phyloP scores from a whole-genome alignment of 163 green algal genomes.

The Scenedesmus sp. region DNA sequence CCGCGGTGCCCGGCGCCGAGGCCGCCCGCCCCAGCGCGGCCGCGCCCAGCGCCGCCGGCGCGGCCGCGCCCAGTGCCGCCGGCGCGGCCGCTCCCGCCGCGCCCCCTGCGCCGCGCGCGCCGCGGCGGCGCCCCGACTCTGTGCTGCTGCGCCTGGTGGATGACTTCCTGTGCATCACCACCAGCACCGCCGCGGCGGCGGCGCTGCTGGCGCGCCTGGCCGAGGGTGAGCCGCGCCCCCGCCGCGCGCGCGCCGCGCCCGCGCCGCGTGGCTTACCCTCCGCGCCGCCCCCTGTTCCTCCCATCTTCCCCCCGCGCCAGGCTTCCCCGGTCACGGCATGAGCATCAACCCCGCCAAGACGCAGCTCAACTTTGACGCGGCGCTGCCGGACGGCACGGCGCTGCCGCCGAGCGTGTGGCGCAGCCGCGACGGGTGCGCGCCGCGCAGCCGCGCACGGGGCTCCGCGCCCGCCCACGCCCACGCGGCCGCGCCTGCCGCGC shows the following conservation, averaged over 20 bases:
- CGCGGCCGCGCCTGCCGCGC: not conserved
- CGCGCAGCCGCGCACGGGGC: not conserved
- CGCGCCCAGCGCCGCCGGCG: too few relatives aligned
- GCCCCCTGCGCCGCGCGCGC: constrained; percentile 7
- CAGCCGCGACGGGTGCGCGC: constrained; percentile 30
- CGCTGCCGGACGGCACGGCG: constrained; percentile 14
- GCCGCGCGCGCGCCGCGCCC: too few relatives aligned
- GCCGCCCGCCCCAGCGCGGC: not conserved
- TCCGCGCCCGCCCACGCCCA: too few relatives aligned
- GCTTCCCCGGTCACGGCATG: constrained; percentile 72
- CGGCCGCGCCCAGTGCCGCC: too few relatives aligned
- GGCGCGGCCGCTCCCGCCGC: constrained; percentile 31
- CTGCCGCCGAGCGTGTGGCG: constrained; percentile 3
- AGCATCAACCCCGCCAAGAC: constrained; percentile 89
- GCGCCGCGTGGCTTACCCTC: too few relatives aligned
- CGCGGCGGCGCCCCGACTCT: constrained; percentile 25
- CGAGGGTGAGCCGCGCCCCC: too few relatives aligned
- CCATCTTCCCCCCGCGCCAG: constrained; percentile 6
- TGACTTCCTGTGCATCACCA: constrained; percentile 80
- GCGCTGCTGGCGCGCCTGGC: constrained; percentile 60
- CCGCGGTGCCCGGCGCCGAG: not conserved
- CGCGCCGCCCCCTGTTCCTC: too few relatives aligned
- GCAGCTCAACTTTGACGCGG: constrained; percentile 77
- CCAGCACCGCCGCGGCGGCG: constrained; percentile 60
- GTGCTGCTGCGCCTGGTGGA: constrained; percentile 79